Evolutionary conservation across 345 rosid species (phyloP), one percentile per base, ranked within the genome.

Genomic region (Camelina neglecta): DNA sequence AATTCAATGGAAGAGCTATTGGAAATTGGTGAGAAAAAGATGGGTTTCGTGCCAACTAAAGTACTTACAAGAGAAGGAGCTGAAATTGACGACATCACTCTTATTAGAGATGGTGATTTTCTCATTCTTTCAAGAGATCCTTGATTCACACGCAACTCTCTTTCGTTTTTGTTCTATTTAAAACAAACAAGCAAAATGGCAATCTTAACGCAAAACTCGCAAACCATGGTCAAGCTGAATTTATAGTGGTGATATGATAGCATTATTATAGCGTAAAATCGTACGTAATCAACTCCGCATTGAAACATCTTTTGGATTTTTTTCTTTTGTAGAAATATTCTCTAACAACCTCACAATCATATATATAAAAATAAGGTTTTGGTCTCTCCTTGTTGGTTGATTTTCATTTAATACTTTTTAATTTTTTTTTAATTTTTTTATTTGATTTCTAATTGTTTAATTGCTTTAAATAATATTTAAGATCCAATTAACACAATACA

Each of bases 51-150:
- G 6, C 71, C 89, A 35, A 78, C 81, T 57, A 94, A 79, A 79
- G 79, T 94, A 67, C 68, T 84, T 8, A 83, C 82, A 12, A 81
- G 79, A 74, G 89, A 84, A 29, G 93, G 94, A 51, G 92, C 94
- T 7, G 90, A 88, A 77, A 83, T 94, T 53, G 96, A 94, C 31
- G 90, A 89, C 38, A 79, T 94, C 31, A 85, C 85, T 16, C 78
- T 89, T 42, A 58, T 92, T 20, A 84, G 98, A 82, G 98, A 91
- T 74, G 97, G 93, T 5, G 97, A 94, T 78, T 81, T 82, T 79
- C 88, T 94, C 45, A 11, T 87, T 73, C 80, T 94, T 60, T 80
- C 78, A 20, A 82, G 84, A 55, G 75, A 76, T 76, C 9, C 71
- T 76, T 76, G 75, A 76, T 62, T 70, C 65, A 62, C 41, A 69